A percentile compares a stretch with the other conserved stretches of the same genome.
Conservation (phyloP, 805 yeast genomes). For the Lipomyces spencermartinsiae region DNA sequence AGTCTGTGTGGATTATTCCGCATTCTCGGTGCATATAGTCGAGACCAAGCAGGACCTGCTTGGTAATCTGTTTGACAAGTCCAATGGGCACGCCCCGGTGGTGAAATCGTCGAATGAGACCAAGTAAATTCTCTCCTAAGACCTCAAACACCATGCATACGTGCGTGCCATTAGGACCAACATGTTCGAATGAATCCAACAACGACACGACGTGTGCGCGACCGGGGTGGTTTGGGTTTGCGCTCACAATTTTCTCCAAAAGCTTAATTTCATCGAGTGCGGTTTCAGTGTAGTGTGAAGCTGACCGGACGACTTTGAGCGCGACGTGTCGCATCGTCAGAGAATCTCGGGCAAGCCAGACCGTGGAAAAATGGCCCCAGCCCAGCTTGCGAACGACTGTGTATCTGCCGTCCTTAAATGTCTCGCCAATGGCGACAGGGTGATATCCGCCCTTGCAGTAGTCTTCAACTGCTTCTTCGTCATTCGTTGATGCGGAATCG, state of each 20-base stretch:
- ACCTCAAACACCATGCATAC: slow-evolving; percentile 98
- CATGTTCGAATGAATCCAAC: slow-evolving; percentile 82
- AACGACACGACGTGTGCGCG: slow-evolving; percentile 79
- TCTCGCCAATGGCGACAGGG: slow-evolving; percentile 89
- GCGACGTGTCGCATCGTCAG: slow-evolving; percentile 75
- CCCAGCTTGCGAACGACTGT: slow-evolving; percentile 87
- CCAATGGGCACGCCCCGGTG: slow-evolving; percentile 80
- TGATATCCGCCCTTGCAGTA: slow-evolving; percentile 95
- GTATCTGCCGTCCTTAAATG: slow-evolving; percentile 76
- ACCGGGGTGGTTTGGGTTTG: slow-evolving; percentile 76
- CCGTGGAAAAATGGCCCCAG: slow-evolving; percentile 99
- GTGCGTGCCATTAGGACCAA: slow-evolving; percentile 91
- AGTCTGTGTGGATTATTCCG: slow-evolving; percentile 76
- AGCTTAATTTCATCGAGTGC: slow-evolving; percentile 92
- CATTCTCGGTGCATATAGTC: slow-evolving; percentile 75
- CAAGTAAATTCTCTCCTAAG: slow-evolving; percentile 88
- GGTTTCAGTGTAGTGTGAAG: slow-evolving; percentile 88
- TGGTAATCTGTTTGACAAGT: slow-evolving; percentile 80
- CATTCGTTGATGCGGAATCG: slow-evolving; percentile 41
- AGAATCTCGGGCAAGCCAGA: slow-evolving; percentile 80
- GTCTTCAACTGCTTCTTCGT: slow-evolving; percentile 87
- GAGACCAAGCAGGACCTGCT: slow-evolving; percentile 73
- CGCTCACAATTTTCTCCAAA: slow-evolving; percentile 65
- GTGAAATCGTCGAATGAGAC: slow-evolving; percentile 76
- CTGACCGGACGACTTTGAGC: slow-evolving; percentile 89